Evolutionary conservation across 306 rosid species (phyloP), one percentile per base, ranked within the genome.

Genomic region (Hippophae tibetana): DNA sequence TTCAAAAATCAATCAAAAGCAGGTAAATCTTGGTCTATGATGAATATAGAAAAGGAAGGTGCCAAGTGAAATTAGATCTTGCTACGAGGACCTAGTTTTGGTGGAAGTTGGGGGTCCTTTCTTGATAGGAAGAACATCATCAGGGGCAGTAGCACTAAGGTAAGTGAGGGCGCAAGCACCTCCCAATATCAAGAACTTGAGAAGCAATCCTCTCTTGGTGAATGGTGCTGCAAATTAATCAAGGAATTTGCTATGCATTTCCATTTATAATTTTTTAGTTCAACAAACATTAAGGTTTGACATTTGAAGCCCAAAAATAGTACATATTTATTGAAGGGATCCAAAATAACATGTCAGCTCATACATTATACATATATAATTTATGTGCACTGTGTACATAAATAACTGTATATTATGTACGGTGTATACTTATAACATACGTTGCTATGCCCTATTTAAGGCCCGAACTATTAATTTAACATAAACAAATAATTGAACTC

Each of bases 61-160:
- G 3, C n/a, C 26, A 26, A 63, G 62, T 50, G 25, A 50, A 74
- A 25, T 87, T 79, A 92, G 86, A 92, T 71, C 86, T 86, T 92
- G 87, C 80, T 96, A 64, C 99, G 95, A 0, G 99, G 99, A 13
- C 99, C 99, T 1, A 56, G 81, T 80, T 80, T 64, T n/a, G 99
- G 96, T 57, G 99, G 99, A 41, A 81, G 99, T 78, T 88, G 96
- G 61, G 99, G 99, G 99, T 42, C 96, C 99, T 78, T 84, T 92
- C 88, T 83, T 81, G 78, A 92, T 88, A 13, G 99, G 99, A 26
- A 92, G 81, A 69, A 88, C 31, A 59, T 92, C 99, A 58, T 68
- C 90, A 0, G 95, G 59, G 53, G 96, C 87, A 3, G 96, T 92
- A 70, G 96, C 76, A 58, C 96, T 85, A 68, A 60, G 61, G 84